A percentile compares a stretch with the other conserved stretches of the same genome.
These are phyloP conservation scores for Eurotiales sp. DNA, from an alignment of 2,329 filamentous ascomycete species.

Conservation along the genomic window DNA sequence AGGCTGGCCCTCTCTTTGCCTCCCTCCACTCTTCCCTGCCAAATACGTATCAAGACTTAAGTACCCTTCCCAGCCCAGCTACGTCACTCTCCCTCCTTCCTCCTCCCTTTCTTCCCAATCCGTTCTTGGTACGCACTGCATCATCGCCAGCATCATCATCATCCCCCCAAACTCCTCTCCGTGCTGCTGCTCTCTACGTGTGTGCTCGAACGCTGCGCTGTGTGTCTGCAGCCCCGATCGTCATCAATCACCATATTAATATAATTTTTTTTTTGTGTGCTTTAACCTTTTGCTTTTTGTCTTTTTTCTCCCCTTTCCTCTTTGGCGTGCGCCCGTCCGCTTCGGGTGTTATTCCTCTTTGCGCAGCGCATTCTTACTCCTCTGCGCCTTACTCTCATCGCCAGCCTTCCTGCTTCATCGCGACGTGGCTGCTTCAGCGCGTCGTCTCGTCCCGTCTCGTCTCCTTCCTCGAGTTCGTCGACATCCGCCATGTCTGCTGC, in stretches of 20 bases:
- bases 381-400: too few species aligned
- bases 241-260: too few species aligned
- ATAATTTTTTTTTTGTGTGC: conserved; percentile 18
- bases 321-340: background rate
- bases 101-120: conserved; percentile 19
- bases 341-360: background rate
- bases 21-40: too few species aligned
- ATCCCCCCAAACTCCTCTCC: background rate
- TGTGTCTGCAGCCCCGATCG: too few species aligned
- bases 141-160: conserved; percentile 14
- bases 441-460: conserved; percentile 16
- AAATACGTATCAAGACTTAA: background rate
- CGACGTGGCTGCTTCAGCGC: conserved; percentile 15
- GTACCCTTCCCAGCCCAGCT: conserved; percentile 30
- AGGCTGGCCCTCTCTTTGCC: too few species aligned
- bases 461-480: conserved; percentile 1
- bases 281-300: conserved; percentile 14
- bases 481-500: conserved; percentile 35
- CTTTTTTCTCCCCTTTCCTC: conserved; percentile 13
- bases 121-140: conserved; percentile 14
- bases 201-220: background rate
- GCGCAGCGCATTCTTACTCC: too few species aligned
- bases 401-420: too few species aligned
- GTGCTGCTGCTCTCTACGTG: background rate
- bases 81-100: conserved; percentile 33